Evolutionary conservation across 2,329 filamentous ascomycete species (phyloP), one percentile per base, ranked within the genome.

Genomic region (Ophiostoma populinum): DNA sequence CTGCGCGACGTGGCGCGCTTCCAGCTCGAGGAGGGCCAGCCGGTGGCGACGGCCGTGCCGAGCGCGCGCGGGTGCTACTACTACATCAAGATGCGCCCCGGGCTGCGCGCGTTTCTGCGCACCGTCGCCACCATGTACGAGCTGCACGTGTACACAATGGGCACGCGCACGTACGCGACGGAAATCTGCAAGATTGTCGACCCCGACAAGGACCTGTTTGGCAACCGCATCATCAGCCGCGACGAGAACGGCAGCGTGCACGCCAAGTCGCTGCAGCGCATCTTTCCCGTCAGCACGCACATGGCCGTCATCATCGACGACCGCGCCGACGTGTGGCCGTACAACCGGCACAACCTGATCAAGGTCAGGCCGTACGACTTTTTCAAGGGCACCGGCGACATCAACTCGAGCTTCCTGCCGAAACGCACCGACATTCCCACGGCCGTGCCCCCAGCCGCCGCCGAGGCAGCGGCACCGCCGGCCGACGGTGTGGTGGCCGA

Each of bases 261-360:
- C 3, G 75, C 80, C 40, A 98, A 98, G 64, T 90, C 76, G 45
- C 61, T 98, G 20, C 80, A 90, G 50, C 73, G 90, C 7, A 58
- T 98, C 11, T 98, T 98, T 53, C 90, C 92, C 5, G 82, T 93
- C 40, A 92, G 92, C 55, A 95, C 87, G 6, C 87, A 92, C 55
- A 98, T 98, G 90, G 92, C 94, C 1, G 86, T 94, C 39, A 94
- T 98, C 47, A 98, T 98, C 44, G 90, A 98, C 51, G 90, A 98
- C 55, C 73, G 90, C 45, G 83, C 83, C 35, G 90, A 98, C 52
- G 87, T 98, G 7, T 98, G 90, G 90, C 73, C 73, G 2, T 73
- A 77, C 45, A 95, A 93, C 65, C 78, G 80, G 46, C 71, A 80
- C 5, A 94, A 98, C 49, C 67, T 98, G 24, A 83, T 98, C 58